These are phyloP conservation scores for Quillaja saponaria DNA, from an alignment of 306 rosid genomes.

Conservation along the genomic window DNA sequence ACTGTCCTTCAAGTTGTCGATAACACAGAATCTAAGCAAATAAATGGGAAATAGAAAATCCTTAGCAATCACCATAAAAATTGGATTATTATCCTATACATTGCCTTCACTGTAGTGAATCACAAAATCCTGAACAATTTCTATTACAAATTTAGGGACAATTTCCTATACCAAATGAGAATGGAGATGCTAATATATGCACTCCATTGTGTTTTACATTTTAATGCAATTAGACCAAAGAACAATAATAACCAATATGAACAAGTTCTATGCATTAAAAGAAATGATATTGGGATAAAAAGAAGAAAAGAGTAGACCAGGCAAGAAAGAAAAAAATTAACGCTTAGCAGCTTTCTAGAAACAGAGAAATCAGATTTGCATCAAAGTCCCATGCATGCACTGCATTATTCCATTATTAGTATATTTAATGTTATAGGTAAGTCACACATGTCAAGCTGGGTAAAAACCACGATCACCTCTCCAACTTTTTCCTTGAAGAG, in stretches of 20 bases:
- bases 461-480: not conserved
- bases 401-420: not conserved
- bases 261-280: not conserved
- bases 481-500: too few relatives aligned
- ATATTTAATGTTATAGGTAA: not conserved
- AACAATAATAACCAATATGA: constrained; percentile 7
- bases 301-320: not conserved
- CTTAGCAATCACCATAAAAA: too few relatives aligned
- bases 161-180: constrained; percentile 5
- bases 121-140: too few relatives aligned
- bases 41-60: constrained; percentile 14
- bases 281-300: constrained; percentile 14
- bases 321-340: not conserved
- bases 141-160: not conserved
- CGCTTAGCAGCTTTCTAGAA: too few relatives aligned
- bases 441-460: not conserved
- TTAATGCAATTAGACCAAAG: not conserved
- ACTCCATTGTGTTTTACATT: constrained; percentile 7
- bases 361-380: not conserved
- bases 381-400: not conserved
- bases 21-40: constrained; percentile 30
- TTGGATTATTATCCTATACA: too few relatives aligned
- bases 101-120: too few relatives aligned
- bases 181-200: too few relatives aligned
- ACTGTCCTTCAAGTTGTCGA: constrained; percentile 34